Evolutionary conservation across 805 yeast genomes (phyloP).

Genomic region (Wickerhamomyces strasburgensis): DNA sequence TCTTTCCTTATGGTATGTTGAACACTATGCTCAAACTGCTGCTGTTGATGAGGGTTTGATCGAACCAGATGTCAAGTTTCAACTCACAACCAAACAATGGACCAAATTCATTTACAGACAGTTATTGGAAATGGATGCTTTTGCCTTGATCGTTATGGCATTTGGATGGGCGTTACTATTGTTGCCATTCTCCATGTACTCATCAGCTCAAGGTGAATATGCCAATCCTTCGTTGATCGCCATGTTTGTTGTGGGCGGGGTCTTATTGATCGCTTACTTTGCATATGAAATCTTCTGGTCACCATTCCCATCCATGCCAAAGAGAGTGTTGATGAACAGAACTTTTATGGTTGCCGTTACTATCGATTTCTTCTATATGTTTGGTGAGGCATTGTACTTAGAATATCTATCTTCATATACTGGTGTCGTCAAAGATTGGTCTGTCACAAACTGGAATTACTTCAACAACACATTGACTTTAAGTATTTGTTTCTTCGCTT

Average conservation of each 20-base stretch:
- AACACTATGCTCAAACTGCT: slow-evolving; percentile 24
- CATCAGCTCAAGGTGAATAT: slow-evolving; percentile 29
- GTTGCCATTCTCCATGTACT: slow-evolving; percentile 32
- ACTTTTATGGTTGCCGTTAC: slow-evolving; percentile 29
- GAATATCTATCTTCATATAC: slow-evolving; percentile 31
- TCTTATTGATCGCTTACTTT: slow-evolving; percentile 28
- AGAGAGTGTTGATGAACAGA: slow-evolving; percentile 29
- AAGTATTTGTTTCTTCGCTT: slow-evolving; percentile 32
- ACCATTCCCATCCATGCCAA: slow-evolving; percentile 32
- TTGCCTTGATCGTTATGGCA: slow-evolving; percentile 32
- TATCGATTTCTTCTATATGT: slow-evolving; percentile 27
- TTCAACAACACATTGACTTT: slow-evolving; percentile 31
- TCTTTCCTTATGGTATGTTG: slow-evolving; percentile 25
- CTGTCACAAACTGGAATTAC: slow-evolving; percentile 30
- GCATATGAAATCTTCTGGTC: slow-evolving; percentile 31
- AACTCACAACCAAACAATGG: slow-evolving; percentile 8
- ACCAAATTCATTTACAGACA: slow-evolving; percentile 5
- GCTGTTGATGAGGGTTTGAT: background rate
- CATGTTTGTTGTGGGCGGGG: slow-evolving; percentile 35
- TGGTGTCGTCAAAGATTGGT: slow-evolving; percentile 27
- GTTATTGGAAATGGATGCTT: slow-evolving; percentile 32
- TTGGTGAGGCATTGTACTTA: slow-evolving; percentile 23
- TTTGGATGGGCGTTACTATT: slow-evolving; percentile 33
- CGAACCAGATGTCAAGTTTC: background rate
- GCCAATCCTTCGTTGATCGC: slow-evolving; percentile 36